Evolutionary conservation across 1,284 basidiomycete species (phyloP).

Genomic region (Irpex sp.): DNA sequence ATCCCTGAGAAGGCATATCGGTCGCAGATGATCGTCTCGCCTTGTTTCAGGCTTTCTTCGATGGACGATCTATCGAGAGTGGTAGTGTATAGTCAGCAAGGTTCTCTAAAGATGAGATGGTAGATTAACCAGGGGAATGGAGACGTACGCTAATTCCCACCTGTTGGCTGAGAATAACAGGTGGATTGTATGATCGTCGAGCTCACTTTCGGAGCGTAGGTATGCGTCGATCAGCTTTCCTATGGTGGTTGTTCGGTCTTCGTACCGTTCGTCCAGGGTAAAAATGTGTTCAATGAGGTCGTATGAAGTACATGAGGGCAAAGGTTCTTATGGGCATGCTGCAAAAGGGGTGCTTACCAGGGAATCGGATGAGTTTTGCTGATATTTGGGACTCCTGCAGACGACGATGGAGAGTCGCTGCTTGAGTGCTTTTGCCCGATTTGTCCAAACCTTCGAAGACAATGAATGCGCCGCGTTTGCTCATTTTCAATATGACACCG

Average conservation of each 20-base stretch:
- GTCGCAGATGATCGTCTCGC: conserved; percentile 84
- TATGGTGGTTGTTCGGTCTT: conserved; percentile 90
- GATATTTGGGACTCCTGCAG: conserved; percentile 39
- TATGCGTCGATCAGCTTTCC: conserved; percentile 95
- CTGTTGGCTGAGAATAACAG: conserved; percentile 96
- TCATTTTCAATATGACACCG: conserved; percentile 14
- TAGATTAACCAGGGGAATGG: neutral
- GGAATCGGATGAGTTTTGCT: conserved; percentile 75
- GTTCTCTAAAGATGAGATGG: neutral
- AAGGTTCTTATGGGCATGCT: neutral
- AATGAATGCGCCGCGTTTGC: conserved; percentile 75
- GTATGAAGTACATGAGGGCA: neutral
- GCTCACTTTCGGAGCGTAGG: conserved; percentile 76
- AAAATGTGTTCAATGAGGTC: neutral
- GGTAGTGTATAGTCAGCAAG: neutral
- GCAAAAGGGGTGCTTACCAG: conserved; percentile 51
- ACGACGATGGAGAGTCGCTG: conserved; percentile 52
- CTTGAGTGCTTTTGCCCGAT: conserved; percentile 90
- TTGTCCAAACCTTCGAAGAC: conserved; percentile 93
- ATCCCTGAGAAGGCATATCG: conserved; percentile 97
- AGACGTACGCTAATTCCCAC: conserved; percentile 89
- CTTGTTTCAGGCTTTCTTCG: conserved; percentile 53
- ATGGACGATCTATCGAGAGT: conserved; percentile 54
- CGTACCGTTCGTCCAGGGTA: neutral
- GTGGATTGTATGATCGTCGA: conserved; percentile 92